Evolutionary conservation across 768 basidiomycete species (phyloP).

Genomic region (Trametes elegans): DNA sequence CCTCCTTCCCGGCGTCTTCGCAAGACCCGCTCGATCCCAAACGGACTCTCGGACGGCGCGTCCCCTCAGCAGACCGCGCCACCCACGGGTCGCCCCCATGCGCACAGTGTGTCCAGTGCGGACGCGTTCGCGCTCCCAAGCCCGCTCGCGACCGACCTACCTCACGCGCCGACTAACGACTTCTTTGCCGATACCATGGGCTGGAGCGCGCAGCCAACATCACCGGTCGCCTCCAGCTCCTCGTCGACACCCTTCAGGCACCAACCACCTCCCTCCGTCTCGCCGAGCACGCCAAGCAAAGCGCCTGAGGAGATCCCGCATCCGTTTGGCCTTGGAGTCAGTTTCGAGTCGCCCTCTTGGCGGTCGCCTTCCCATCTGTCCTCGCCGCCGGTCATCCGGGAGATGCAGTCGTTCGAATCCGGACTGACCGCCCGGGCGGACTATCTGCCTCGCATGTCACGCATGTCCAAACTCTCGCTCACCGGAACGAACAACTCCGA

Average conservation of each 20-base stretch:
- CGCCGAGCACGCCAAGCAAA: conserved; percentile 9
- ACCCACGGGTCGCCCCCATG: conserved; percentile 59
- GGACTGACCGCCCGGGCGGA: conserved; percentile 70
- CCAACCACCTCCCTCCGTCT: conserved; percentile 1
- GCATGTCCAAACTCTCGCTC: conserved; percentile 19
- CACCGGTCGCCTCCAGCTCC: conserved; percentile 35
- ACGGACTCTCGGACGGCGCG: conserved; percentile 28
- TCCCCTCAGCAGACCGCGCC: conserved; percentile 20
- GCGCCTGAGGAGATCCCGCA: conserved; percentile 35
- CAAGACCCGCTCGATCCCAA: conserved; percentile 76
- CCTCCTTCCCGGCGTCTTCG: conserved; percentile 52
- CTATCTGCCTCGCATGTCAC: conserved; percentile 18
- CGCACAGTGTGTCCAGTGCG: conserved; percentile 74
- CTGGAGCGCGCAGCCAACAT: conserved; percentile 44
- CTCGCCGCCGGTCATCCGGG: conserved; percentile 54
- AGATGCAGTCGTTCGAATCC: conserved; percentile 88
- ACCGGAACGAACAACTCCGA: conserved; percentile 12
- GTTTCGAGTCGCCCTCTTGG: conserved; percentile 58
- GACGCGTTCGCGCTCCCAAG: conserved; percentile 50
- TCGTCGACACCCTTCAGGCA: conserved; percentile 27
- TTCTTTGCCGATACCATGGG: conserved; percentile 67
- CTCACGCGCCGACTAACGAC: conserved; percentile 38
- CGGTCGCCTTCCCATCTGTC: conserved; percentile 37
- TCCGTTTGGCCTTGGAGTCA: conserved; percentile 65
- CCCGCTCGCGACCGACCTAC: conserved; percentile 27